These are phyloP conservation scores for Starmerella stellata DNA, from an alignment of 805 yeast genomes.

Conservation along the genomic window DNA sequence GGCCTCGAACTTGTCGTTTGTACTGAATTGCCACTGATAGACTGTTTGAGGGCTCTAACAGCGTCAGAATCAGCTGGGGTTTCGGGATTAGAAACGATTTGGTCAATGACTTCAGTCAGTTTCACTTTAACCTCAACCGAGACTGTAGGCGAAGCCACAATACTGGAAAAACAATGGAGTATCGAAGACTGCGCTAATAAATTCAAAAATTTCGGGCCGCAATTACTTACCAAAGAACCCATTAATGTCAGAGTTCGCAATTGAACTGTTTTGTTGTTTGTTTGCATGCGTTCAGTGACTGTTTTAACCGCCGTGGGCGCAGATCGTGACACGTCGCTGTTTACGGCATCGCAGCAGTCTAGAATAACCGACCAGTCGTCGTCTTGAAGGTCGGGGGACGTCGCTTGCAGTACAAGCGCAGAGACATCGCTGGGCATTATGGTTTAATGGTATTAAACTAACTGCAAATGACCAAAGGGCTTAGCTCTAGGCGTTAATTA, in stretches of 20 bases:
- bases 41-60: background rate
- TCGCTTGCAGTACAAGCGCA: conserved; percentile 28
- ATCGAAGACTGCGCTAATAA: conserved; percentile 43
- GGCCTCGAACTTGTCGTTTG: background rate
- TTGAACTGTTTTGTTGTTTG: conserved; percentile 43
- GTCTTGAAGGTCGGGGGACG: conserved; percentile 40
- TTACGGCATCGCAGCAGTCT: conserved; percentile 49
- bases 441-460: no score
- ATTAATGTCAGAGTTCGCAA: conserved; percentile 36
- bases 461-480: no score
- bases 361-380: conserved; percentile 55
- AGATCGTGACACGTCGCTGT: conserved; percentile 21
- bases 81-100: conserved; percentile 30
- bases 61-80: background rate
- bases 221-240: conserved; percentile 53
- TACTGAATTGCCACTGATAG: background rate
- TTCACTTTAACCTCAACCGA: conserved; percentile 52
- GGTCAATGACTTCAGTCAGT: conserved; percentile 48
- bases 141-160: conserved; percentile 36
- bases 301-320: background rate
- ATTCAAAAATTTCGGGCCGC: conserved; percentile 51
- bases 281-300: background rate
- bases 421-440: conserved; percentile 8
- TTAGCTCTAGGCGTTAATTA: no score
- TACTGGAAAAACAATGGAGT: conserved; percentile 30